Evolutionary conservation across 495 filamentous ascomycete species (phyloP).

Genomic region (Penicillium mononematosum): DNA sequence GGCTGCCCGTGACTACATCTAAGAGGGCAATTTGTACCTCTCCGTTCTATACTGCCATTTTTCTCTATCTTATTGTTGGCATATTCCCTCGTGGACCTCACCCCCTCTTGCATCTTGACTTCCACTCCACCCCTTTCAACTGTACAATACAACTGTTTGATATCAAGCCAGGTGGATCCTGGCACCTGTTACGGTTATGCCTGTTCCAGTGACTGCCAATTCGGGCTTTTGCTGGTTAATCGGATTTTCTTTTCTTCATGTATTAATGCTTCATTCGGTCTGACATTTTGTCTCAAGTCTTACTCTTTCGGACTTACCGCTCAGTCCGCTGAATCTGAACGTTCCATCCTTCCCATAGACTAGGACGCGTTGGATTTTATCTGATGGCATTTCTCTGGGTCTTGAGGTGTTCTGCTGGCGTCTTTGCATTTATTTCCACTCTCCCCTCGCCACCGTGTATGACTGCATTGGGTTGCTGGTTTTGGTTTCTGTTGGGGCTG

Average conservation of each 20-base stretch:
- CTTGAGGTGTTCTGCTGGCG: slow-evolving; percentile 34
- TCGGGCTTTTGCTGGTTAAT: slow-evolving; percentile 24
- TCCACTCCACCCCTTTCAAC: slow-evolving; percentile 20
- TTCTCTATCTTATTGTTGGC: slow-evolving; percentile 7
- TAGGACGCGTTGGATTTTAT: slow-evolving; percentile 23
- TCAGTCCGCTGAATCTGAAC: slow-evolving; percentile 7
- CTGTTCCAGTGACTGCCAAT: slow-evolving; percentile 31
- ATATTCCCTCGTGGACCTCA: slow-evolving; percentile 7
- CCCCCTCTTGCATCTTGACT: slow-evolving; percentile 10
- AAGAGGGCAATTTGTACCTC: slow-evolving; percentile 29
- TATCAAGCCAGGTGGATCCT: slow-evolving; percentile 40
- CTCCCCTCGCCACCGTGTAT: slow-evolving; percentile 33
- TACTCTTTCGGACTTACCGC: slow-evolving; percentile 1
- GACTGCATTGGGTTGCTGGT: slow-evolving; percentile 4
- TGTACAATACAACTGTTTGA: slow-evolving; percentile 46
- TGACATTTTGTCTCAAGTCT: slow-evolving; percentile 11
- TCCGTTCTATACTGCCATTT: not conserved
- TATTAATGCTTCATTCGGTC: slow-evolving; percentile 30
- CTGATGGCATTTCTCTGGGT: slow-evolving; percentile 26
- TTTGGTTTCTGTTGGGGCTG: slow-evolving; percentile 4
- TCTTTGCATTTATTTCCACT: slow-evolving; percentile 37
- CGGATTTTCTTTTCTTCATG: slow-evolving; percentile 25
- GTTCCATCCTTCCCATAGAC: slow-evolving; percentile 23
- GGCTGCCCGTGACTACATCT: slow-evolving; percentile 92
- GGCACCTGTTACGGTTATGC: slow-evolving; percentile 36